Base-by-base conservation (phyloP, 768 basidiomycete genomes). In the Lepiota brunneoincarnata region DNA sequence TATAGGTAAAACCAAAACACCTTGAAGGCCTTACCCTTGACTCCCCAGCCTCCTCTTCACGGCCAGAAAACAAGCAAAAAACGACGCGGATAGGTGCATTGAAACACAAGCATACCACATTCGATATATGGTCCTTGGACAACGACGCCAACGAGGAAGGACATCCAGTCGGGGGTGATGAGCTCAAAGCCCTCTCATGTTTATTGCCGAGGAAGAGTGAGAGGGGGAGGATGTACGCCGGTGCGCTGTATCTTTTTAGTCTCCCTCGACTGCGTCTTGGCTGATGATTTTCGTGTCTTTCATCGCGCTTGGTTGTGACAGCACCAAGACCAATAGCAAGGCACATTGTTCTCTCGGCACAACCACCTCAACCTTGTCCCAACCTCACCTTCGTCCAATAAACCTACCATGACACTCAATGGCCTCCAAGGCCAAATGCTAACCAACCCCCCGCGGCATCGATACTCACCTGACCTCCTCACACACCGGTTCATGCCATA, bases 111-210 rank as follows among this genome's bases (percentile, higher is more conserved):
- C 68, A 75, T 34, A 68, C 74, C 2, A 68, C 75, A 0, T 88
- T 82, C 57, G 86, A 89, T 57, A 69, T 90, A 6, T 91, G 87
- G 87, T 77, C 79, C 17, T 59, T 87, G 14, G 81, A 76, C 1
- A 72, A 75, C 14, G 73, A 72, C 17, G 71, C 70, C 20, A 67
- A 72, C 28, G 36, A 54, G 46, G 65, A 45, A 59, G 58, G 51
- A 6, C 36, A 31, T n/a, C 65, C 62, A 1, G 56, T 76, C 15
- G 78, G 81, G 0, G 88, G 80, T 2, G 89, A 89, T 58, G 89
- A 90, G 64, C 67, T 89, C 37, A 79, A 76, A 38, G 67, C 69
- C 0, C 63, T 91, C 6, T 74, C 83, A 2, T 87, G 84, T 64
- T 68, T 91, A 2, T 65, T 91, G 1, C 89, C 89, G 0, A 73